Conservation (phyloP, 2,329 filamentous ascomycete species). For the Calonectria hawksworthii region DNA sequence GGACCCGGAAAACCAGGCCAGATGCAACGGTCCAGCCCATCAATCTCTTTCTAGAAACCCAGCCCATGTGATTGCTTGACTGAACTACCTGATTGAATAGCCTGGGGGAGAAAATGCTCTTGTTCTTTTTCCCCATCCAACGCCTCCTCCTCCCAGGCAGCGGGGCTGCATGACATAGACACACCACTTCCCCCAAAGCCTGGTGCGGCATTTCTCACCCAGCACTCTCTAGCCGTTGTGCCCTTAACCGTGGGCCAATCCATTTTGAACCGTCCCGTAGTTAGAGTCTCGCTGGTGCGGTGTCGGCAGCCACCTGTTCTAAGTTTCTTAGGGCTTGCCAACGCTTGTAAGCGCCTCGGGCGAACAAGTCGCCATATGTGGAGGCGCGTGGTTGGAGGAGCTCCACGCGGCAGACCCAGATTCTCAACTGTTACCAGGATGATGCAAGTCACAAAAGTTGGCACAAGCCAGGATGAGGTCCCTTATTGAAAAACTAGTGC, state of each 20-base stretch:
- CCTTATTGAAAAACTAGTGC: constrained; percentile 8
- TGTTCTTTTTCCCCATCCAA: background rate
- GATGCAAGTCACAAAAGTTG: constrained; percentile 16
- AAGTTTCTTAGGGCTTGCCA: constrained; percentile 19
- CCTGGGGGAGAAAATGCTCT: background rate
- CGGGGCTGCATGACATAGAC: constrained; percentile 25
- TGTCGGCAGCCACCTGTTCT: background rate
- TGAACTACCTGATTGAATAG: background rate
- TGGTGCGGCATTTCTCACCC: constrained; percentile 22
- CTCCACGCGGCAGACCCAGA: constrained; percentile 6
- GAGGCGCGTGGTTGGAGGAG: constrained; percentile 23
- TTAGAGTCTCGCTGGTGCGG: background rate
- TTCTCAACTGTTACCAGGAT: constrained; percentile 8
- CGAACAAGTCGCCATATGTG: constrained; percentile 5
- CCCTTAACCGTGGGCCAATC: background rate
- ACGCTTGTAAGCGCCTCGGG: constrained; percentile 12
- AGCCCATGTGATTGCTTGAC: background rate
- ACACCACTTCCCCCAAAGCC: background rate
- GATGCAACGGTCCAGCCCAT: background rate
- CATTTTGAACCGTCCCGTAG: background rate
- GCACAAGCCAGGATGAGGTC: background rate
- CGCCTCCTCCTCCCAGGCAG: background rate
- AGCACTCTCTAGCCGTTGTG: background rate
- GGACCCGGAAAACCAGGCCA: background rate
- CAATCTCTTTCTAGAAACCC: constrained; percentile 3